Base-by-base conservation (phyloP, 176 grass and related monocot genomes). In the Avena sativa region DNA sequence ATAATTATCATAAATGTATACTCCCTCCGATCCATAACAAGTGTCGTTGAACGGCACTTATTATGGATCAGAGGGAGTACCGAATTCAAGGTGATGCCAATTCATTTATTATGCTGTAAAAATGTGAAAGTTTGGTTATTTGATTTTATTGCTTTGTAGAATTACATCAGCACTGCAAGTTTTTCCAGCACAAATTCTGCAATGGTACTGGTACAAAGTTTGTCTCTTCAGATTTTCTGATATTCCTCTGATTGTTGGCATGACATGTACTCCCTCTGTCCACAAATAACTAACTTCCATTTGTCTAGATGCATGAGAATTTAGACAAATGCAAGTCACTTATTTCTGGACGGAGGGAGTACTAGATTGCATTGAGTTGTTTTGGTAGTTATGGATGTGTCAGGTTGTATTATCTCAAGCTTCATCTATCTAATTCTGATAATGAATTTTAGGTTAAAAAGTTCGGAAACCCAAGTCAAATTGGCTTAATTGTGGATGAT, bases 381-480 rank as follows among this genome's bases (percentile, higher is more conserved):
- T 57, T 80, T 87, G 1, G 44, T 70, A 25, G 17, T 17, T 68
- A 56, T 79, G 71, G 84, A 60, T 78, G 40, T 79, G 30, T 50
- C 51, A n/a, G 57, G 48, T 4, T 4, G 4, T 60, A 43, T 83
- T 17, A 46, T 56, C 64, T 46, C 48, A 40, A 36, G 66, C 56
- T 80, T 80, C 69, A 64, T 76, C 81, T 71, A 15, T 89, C 80
- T 57, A 67, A 80, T 49, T 83, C 75, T 48, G 10, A 53, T 13
- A 17, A 13, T 84, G 68, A 84, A 66, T 25, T 93, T 61, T 77
- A 99, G 97, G 97, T 96, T 46, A 99, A 99, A 83, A 99, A 90
- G 43, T 99, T 99, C 79, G 97, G 94, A 32, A 94, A 94, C 81
- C 85, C 90, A 72, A 94, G 87, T 72, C 94, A 99, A 86, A 96